A percentile compares a stretch with the other conserved stretches of the same genome.
These are phyloP conservation scores for Gastrolobium villosum DNA, from an alignment of 306 rosid genomes.

Conservation along the genomic window DNA sequence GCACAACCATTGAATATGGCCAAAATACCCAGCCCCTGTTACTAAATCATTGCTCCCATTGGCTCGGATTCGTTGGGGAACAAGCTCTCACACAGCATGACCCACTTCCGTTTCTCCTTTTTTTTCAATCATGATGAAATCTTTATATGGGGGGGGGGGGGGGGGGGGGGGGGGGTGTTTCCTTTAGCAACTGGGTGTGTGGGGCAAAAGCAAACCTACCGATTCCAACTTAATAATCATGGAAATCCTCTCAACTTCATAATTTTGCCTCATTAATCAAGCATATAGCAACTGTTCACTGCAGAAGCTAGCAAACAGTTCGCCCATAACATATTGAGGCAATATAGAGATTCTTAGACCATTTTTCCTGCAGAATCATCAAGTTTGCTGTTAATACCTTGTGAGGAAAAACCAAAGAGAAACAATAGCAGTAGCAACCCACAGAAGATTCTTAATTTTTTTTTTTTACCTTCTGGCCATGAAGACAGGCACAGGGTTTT, in stretches of 20 bases:
- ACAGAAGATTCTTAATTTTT: background rate
- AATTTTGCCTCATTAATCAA: slow-evolving; percentile 47
- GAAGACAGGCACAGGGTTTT: background rate
- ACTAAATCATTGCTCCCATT: slow-evolving; percentile 51
- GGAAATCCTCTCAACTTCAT: slow-evolving; percentile 42
- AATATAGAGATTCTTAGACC: slow-evolving; percentile 94
- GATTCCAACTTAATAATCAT: slow-evolving; percentile 44
- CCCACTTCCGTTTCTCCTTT: slow-evolving; percentile 44
- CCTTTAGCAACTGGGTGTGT: slow-evolving; percentile 16
- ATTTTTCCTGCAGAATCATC: slow-evolving; percentile 77
- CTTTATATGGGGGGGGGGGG: slow-evolving; percentile 40
- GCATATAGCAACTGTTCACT: slow-evolving; percentile 52
- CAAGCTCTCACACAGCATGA: slow-evolving; percentile 46
- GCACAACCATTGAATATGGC: slow-evolving; percentile 49
- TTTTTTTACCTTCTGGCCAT: background rate
- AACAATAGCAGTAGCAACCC: background rate
- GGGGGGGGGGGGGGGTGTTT: slow-evolving; percentile 44
- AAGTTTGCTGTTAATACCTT: slow-evolving; percentile 16
- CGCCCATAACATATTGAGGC: slow-evolving; percentile 93
- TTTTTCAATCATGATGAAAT: slow-evolving; percentile 45
- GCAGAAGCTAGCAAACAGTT: slow-evolving; percentile 79
- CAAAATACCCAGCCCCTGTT: slow-evolving; percentile 50
- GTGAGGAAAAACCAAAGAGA: background rate
- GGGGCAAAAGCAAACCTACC: slow-evolving; percentile 50
- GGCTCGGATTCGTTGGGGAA: slow-evolving; percentile 49